Percentiles rank a stretch among this genome's conserved stretches.
Evolutionary conservation across 192 early-diverging fungal genomes (phyloP).

Genomic region (Entomortierella lignicola): DNA sequence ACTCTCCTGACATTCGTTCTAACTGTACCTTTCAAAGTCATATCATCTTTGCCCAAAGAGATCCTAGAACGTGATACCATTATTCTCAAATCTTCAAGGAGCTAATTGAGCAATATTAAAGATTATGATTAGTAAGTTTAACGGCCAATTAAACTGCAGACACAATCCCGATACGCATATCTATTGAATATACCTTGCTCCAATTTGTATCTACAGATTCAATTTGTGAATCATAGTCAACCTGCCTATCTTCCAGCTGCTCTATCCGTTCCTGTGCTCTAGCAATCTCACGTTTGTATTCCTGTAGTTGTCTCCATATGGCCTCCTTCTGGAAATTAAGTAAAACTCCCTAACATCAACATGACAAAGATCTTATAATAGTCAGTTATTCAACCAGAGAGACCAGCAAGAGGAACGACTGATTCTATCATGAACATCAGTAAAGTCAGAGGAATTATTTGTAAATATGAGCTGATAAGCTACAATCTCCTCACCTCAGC

Average conservation of each 20-base stretch:
- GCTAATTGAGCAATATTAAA: not conserved
- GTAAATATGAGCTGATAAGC: not conserved
- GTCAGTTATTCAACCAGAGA: not conserved
- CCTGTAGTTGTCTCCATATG: slow-evolving; percentile 74
- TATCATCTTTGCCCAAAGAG: not conserved
- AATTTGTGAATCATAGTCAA: slow-evolving; percentile 55
- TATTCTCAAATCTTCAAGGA: slow-evolving; percentile 6
- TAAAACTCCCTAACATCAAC: slow-evolving; percentile 19
- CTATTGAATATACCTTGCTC: slow-evolving; percentile 47
- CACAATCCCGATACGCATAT: not conserved
- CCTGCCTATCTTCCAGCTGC: slow-evolving; percentile 60
- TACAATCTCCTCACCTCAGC: slow-evolving; percentile 18
- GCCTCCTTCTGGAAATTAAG: slow-evolving; percentile 72
- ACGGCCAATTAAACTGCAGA: not conserved
- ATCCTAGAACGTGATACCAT: slow-evolving; percentile 11
- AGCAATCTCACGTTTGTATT: slow-evolving; percentile 69
- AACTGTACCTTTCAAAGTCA: slow-evolving; percentile 16
- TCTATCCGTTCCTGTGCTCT: slow-evolving; percentile 57
- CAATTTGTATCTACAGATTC: slow-evolving; percentile 58
- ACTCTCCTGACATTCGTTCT: no score
- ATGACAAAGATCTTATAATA: not conserved
- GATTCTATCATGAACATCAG: no score
- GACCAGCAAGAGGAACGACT: not conserved
- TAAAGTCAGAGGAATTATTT: not conserved
- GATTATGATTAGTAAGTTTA: not conserved